Conservation (phyloP, 73 alveolate species). For the Stentor coeruleus region DNA sequence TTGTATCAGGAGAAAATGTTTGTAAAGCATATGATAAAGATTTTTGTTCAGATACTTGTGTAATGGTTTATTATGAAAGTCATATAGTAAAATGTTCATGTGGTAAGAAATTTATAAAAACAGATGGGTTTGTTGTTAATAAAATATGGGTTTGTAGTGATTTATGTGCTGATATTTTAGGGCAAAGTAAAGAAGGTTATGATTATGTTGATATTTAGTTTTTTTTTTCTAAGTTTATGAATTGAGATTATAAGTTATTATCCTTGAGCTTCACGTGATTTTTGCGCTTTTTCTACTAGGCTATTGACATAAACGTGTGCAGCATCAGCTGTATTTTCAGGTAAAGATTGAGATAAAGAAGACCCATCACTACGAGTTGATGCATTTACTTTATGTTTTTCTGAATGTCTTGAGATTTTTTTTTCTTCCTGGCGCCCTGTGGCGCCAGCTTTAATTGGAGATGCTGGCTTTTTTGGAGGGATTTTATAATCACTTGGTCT, state of each 20-base stretch:
- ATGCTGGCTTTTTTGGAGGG: too few species aligned
- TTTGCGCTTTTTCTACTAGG: neutral
- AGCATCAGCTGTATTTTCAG: constrained; percentile 1
- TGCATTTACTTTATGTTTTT: neutral
- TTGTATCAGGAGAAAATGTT: neutral
- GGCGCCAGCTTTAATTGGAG: too few species aligned
- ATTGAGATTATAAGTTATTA: too few species aligned
- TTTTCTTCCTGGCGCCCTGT: too few species aligned
- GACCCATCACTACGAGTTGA: neutral
- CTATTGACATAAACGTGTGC: constrained; percentile 4
- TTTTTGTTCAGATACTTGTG: neutral
- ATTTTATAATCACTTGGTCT: neutral
- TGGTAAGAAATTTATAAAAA: neutral
- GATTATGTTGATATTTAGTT: too few species aligned
- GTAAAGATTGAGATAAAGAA: neutral
- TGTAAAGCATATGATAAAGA: neutral
- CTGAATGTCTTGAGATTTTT: too few species aligned
- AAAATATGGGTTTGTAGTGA: neutral
- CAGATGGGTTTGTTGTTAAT: neutral
- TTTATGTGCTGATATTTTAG: too few species aligned
- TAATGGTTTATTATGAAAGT: neutral
- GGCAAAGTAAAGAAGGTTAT: too few species aligned
- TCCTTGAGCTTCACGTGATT: neutral
- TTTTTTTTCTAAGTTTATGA: too few species aligned
- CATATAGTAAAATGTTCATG: neutral